Base-by-base conservation (phyloP, 2,329 filamentous ascomycete genomes). In the Ophiostoma tasmaniense region DNA sequence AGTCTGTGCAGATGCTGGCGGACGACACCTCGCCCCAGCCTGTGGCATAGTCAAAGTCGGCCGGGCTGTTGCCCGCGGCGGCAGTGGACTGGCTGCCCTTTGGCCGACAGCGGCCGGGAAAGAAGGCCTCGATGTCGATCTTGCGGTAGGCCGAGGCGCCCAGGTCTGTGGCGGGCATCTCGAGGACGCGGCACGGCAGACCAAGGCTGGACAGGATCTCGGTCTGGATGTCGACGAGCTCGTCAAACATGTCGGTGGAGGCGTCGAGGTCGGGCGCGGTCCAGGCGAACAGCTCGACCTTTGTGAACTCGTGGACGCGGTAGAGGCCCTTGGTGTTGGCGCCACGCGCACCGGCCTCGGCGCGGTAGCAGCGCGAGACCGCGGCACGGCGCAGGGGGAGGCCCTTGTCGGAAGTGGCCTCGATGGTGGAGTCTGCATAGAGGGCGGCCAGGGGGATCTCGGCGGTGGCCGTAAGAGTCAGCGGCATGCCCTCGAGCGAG, bases 221-320 rank as follows among this genome's bases (percentile, higher is more conserved):
- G 2, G 86, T 90, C 79, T 99, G 95, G 67, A 97, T 89, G 71
- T 87, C 85, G 67, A 97, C 81, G 83, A 99, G 92, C 78, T 97
- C 93, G 66, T 91, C 82, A 77, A 97, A 97, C 14, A 94, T 74
- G 0, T 84, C 80, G 8, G 84, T 80, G 0, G 87, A 81, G 55
- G 78, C 76, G 39, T 75, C 76, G 2, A 74, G 69, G 67, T 87
- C 83, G 1, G 91, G 87, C 37, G 84, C 74, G 4, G 92, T 90
- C 95, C 95, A 99, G 0, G 90, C 93, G 77, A 99, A 98, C 83
- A 99, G 89, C 79, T 99, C 95, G 0, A 99, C 94, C 78, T 99
- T 99, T 35, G 93, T 97, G 79, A 99, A 99, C 79, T 99, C 95
- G 79, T 99, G 95, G 3, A 99, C 95, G 35, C 95, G 90, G 80